Conservation (phyloP, 208 protist genomes). For the Leishmania tropica region DNA sequence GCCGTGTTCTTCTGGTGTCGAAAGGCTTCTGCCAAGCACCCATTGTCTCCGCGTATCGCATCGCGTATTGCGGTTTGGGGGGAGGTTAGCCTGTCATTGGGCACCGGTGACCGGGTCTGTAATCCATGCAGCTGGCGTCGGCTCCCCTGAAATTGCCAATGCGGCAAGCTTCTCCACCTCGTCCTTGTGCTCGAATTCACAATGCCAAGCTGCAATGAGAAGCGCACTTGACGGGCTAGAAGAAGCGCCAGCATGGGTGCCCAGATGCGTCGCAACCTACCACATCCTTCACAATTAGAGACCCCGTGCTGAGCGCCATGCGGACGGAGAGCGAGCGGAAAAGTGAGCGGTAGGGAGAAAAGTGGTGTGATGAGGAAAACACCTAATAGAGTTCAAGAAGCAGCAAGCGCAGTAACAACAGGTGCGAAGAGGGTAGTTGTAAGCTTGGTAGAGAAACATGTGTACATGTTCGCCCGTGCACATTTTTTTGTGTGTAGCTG, state of each 20-base stretch:
- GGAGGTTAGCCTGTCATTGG: background rate
- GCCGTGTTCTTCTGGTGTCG: background rate
- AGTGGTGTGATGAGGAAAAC: background rate
- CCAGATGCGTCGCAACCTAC: background rate
- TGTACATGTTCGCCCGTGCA: background rate
- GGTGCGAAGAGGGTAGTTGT: background rate
- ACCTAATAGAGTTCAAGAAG: background rate
- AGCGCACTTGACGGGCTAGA: background rate
- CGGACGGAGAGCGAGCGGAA: background rate
- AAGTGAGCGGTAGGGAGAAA: background rate
- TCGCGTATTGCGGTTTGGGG: background rate
- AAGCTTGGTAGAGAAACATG: too few species aligned
- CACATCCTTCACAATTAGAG: background rate
- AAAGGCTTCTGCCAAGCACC: background rate
- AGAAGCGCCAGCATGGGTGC: background rate
- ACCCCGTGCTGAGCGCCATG: background rate
- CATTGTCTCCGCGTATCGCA: background rate
- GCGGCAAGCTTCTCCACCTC: background rate
- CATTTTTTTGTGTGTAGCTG: background rate
- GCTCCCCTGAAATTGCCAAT: background rate
- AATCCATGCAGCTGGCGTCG: background rate
- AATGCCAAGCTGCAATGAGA: background rate
- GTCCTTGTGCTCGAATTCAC: background rate
- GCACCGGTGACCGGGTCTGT: background rate
- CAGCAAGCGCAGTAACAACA: background rate